Evolutionary conservation across 202 grass and related monocot species (phyloP), one percentile per base, ranked within the genome.

Genomic region (Zizania palustris): DNA sequence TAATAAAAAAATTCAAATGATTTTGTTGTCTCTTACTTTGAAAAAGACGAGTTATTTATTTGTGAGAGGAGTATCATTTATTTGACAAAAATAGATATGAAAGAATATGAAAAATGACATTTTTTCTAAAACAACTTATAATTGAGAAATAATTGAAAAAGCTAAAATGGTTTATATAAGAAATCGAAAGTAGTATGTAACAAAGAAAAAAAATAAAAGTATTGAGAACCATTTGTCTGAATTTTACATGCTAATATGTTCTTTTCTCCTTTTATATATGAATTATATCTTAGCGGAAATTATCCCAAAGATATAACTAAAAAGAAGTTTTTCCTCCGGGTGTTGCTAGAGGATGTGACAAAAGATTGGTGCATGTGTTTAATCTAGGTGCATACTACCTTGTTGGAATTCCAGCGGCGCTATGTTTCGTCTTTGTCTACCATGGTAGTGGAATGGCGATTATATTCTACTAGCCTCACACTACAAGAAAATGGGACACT

Each of bases 331-430:
- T 66, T 60, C 65, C 35, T 40, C 21, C 65, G 92, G 92, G 89
- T 68, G 57, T 92, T 36, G 89, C 76, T 60, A 87, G 92, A 81
- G 92, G 92, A 3, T 92, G 86, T 58, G 92, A 73, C 94, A 93
- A 83, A 93, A 97, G 86, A 88, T 97, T 63, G 91, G 94, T 37
- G 91, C 91, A 46, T 86, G 54, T 63, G 82, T 97, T n/a, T 58
- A 93, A 97, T 63, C 88, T 97, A 44, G 80, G 91, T 45, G 90
- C 88, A 11, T 97, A 90, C 71, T 97, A 97, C 62, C 66, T 77
- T 37, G 80, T 91, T 0, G 94, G 83, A 18, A 56, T 88, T 53
- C 85, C 86, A 22, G 70, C 68, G 0, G 74, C 83, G 0, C 61
- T 86, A 44, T 79, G 83, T 18, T 71, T 93, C 1, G 91, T 84